phyloP scores from a whole-genome alignment of 75 land plant genomes.

The Cupressus sempervirens region DNA sequence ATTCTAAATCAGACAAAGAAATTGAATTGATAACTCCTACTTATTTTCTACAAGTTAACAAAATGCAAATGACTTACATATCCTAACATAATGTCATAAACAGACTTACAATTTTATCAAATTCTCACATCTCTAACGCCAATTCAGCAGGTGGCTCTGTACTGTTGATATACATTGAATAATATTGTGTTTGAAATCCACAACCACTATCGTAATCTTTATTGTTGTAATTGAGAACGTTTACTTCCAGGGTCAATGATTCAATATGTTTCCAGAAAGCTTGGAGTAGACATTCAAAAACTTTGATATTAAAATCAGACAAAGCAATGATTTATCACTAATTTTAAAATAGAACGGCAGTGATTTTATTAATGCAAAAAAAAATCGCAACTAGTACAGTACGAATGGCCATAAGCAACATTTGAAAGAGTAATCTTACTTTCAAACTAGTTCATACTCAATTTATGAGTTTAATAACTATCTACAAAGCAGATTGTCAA shows the following conservation, averaged over 20 bases:
- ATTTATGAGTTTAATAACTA: not conserved
- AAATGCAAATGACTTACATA: not conserved
- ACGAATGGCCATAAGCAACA: not conserved
- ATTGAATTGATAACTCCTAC: no score
- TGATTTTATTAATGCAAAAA: not conserved
- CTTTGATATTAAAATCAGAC: not conserved
- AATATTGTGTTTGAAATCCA: not conserved
- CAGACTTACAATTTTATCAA: not conserved
- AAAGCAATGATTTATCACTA: not conserved
- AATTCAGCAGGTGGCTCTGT: not conserved
- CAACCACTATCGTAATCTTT: no score
- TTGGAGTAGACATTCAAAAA: not conserved
- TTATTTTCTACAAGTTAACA: not conserved
- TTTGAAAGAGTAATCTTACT: not conserved
- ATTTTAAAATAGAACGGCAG: not conserved
- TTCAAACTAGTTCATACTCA: constrained; percentile 4
- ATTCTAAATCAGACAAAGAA: not conserved
- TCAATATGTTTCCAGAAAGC: not conserved
- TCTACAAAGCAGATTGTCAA: not conserved
- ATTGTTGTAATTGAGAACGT: not conserved
- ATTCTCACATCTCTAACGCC: not conserved
- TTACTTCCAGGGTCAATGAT: no score
- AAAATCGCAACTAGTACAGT: not conserved
- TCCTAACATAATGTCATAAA: no score
- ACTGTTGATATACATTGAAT: not conserved